Conservation (phyloP, 805 yeast genomes). For the Hagleromyces aurorensis region DNA sequence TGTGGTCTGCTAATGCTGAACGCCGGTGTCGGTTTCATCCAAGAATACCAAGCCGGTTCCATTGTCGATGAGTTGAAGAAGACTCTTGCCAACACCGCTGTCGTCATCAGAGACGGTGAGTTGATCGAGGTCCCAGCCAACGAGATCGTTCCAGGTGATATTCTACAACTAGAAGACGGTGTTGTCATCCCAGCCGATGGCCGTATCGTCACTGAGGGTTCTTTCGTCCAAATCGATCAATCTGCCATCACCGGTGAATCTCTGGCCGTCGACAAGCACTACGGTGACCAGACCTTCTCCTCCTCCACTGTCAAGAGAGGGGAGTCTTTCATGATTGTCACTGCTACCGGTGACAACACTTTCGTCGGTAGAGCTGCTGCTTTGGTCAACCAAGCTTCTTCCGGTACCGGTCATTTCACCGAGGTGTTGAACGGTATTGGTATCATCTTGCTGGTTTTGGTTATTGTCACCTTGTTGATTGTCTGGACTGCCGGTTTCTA, state of each 20-base stretch:
- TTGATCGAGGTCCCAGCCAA: slow-evolving; percentile 68
- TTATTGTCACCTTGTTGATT: slow-evolving; percentile 74
- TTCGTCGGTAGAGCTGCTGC: slow-evolving; percentile 97
- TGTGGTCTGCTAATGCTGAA: slow-evolving; percentile 78
- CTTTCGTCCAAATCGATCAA: slow-evolving; percentile 87
- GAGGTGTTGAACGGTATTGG: slow-evolving; percentile 98
- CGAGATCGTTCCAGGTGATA: slow-evolving; percentile 93
- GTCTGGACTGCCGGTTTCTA: slow-evolving; percentile 94
- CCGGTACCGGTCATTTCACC: slow-evolving; percentile 92
- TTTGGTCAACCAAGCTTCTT: slow-evolving; percentile 87
- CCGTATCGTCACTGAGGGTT: slow-evolving; percentile 76
- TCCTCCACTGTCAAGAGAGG: slow-evolving; percentile 95
- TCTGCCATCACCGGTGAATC: slow-evolving; percentile 98
- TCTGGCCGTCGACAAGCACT: slow-evolving; percentile 84
- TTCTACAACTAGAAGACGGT: slow-evolving; percentile 88
- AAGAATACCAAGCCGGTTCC: slow-evolving; percentile 97
- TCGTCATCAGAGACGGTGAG: slow-evolving; percentile 76
- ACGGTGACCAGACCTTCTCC: slow-evolving; percentile 82
- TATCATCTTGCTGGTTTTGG: slow-evolving; percentile 82
- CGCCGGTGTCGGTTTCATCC: slow-evolving; percentile 92
- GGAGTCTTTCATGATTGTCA: slow-evolving; percentile 88
- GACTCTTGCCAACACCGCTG: slow-evolving; percentile 85
- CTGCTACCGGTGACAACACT: slow-evolving; percentile 93
- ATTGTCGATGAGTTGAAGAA: slow-evolving; percentile 95
- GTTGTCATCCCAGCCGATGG: slow-evolving; percentile 90